These are phyloP conservation scores for Prillingera fragicola DNA, from an alignment of 1,284 basidiomycete species.

Conservation along the genomic window DNA sequence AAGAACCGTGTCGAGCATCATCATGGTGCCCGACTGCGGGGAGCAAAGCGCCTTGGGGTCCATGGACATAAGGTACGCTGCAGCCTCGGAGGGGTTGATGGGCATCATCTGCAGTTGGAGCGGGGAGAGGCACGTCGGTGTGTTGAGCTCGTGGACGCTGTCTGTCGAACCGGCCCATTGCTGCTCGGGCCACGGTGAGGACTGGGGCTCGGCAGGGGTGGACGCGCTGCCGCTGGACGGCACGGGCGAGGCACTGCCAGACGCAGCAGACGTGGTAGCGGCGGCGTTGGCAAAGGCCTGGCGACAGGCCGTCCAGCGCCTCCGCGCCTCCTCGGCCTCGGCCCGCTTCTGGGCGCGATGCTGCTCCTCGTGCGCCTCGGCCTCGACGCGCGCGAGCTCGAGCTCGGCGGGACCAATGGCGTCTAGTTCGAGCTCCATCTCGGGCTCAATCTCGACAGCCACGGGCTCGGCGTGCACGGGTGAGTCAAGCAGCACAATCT, in stretches of 20 bases:
- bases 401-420: conserved; percentile 41
- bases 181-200: conserved; percentile 13
- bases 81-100: neutral
- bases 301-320: conserved; percentile 32
- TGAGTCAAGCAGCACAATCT: conserved; percentile 6
- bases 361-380: conserved; percentile 34
- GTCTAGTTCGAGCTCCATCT: conserved; percentile 11
- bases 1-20: conserved; percentile 25
- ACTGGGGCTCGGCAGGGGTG: conserved; percentile 1
- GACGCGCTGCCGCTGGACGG: neutral
- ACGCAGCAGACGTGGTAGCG: neutral
- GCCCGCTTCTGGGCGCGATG: conserved; percentile 27
- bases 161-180: conserved; percentile 11
- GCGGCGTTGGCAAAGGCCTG: conserved; percentile 21
- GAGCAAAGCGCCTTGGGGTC: conserved; percentile 21
- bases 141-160: conserved; percentile 8
- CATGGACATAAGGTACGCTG: neutral
- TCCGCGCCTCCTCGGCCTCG: conserved; percentile 29
- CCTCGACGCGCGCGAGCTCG: conserved; percentile 35
- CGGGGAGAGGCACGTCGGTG: conserved; percentile 23
- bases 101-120: conserved; percentile 26
- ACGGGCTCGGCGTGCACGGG: conserved; percentile 10
- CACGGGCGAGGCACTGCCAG: conserved; percentile 7
- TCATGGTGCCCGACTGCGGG: conserved; percentile 11
- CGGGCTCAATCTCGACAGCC: conserved; percentile 11